Evolutionary conservation across 2,329 filamentous ascomycete species (phyloP).

Genomic region (Colletotrichum siamense): DNA sequence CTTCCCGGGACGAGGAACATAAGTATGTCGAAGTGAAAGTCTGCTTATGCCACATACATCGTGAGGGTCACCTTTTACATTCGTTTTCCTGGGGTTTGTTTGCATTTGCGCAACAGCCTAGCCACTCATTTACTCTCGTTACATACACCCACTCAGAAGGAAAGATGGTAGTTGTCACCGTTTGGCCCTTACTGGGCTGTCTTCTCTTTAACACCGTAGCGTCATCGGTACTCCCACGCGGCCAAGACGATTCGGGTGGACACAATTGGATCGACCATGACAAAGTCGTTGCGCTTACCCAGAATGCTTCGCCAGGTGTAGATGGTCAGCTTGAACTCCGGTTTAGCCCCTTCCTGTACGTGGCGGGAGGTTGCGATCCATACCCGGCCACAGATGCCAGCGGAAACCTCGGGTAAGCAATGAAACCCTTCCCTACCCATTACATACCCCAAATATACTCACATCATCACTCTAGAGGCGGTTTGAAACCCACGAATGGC

Average conservation of each 20-base stretch:
- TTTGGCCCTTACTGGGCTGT: neutral
- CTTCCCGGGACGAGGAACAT: neutral
- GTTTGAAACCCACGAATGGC: neutral
- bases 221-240: neutral
- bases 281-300: neutral
- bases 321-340: neutral
- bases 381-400: neutral
- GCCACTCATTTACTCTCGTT: neutral
- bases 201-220: neutral
- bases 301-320: neutral
- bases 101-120: neutral
- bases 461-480: neutral
- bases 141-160: neutral
- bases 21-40: neutral
- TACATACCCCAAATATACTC: rapidly evolving
- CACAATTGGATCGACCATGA: neutral
- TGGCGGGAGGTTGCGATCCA: neutral
- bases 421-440: rapidly evolving
- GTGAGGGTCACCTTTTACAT: neutral
- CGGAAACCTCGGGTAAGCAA: neutral
- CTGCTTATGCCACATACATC: neutral
- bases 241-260: neutral
- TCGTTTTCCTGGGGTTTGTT: neutral
- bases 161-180: neutral
- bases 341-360: neutral